Base-by-base conservation (phyloP, 345 rosid genomes). In the Geranium brycei region DNA sequence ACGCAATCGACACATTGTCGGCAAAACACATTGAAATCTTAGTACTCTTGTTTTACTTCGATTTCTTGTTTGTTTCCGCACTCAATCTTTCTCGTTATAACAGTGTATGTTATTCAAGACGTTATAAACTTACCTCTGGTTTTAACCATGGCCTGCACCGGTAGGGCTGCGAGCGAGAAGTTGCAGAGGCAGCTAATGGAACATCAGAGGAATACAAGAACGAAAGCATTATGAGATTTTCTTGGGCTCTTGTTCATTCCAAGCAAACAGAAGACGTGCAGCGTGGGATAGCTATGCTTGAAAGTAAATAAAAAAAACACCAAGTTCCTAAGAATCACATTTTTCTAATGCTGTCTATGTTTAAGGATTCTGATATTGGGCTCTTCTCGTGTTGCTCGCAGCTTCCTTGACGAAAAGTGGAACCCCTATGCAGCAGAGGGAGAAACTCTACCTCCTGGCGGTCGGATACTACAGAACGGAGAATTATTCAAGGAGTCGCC, bases 231-330 rank as follows among this genome's bases (percentile, higher is more conserved):
- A 89, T 83, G 88, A 62, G 95, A 18, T 73, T 89, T 64, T 87
- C 96, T 10, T 89, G 96, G 96, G 88, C 91, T 31, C 95, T 89
- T 68, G 95, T 83, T 73, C 96, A 87, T 73, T 89, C 96, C 13
- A 78, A 76, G 10, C 85, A 81, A 65, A 62, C 82, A 2, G 96
- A 83, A 73, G 87, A 87, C 60, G 83, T 85, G 62, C 95, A 85
- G 64, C 91, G 95, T 19, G 96, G 91, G 51, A 73, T 82, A 16
- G 90, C 79, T 51, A 82, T 89, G 96, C 86, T 89, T 61, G 87
- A 85, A 74, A 83, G 95, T 86, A 35, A 23, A 7, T 35, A 70
- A 56, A 17, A 2, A 17, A 62, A 17, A 13, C 17, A 11, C 53
- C 31, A 19, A 15, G 11, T 5, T 18, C 40, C 18, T 17, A 23